Evolutionary conservation across 2,329 filamentous ascomycete species (phyloP).

Genomic region (Epichloe elymi): DNA sequence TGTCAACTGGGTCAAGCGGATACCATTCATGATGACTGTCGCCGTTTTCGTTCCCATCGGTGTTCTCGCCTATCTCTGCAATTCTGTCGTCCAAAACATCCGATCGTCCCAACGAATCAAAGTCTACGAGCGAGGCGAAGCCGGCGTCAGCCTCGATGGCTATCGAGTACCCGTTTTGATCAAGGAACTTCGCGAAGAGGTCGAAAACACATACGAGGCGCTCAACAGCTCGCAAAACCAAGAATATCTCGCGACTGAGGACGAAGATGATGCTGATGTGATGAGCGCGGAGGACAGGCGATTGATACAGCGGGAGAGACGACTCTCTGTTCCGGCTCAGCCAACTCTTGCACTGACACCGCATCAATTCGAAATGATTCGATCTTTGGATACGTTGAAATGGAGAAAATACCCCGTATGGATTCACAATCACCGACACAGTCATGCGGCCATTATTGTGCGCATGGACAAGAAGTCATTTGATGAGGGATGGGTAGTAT

Average conservation of each 20-base stretch:
- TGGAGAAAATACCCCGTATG: constrained; percentile 57
- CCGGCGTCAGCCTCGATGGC: constrained; percentile 51
- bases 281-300: constrained; percentile 26
- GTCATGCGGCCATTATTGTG: constrained; percentile 83
- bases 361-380: constrained; percentile 76
- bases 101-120: constrained; percentile 62
- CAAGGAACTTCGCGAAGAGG: constrained; percentile 59
- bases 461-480: constrained; percentile 54
- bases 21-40: constrained; percentile 54
- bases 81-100: constrained; percentile 63
- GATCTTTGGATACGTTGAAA: constrained; percentile 53
- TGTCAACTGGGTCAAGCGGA: constrained; percentile 29
- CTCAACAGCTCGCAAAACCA: constrained; percentile 55
- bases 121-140: constrained; percentile 58
- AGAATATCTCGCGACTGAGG: constrained; percentile 53
- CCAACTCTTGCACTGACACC: constrained; percentile 67
- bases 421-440: constrained; percentile 67
- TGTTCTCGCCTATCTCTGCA: constrained; percentile 57
- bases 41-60: constrained; percentile 62
- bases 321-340: constrained; percentile 31
- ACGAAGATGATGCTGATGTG: constrained; percentile 29
- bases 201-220: constrained; percentile 66
- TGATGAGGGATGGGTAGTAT: constrained; percentile 62
- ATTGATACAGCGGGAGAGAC: constrained; percentile 27
- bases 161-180: constrained; percentile 69